Percentiles rank a stretch among this genome's conserved stretches.
Conservation (phyloP, 129 eudicot species). For the Pseudognaphalium luteoalbum region DNA sequence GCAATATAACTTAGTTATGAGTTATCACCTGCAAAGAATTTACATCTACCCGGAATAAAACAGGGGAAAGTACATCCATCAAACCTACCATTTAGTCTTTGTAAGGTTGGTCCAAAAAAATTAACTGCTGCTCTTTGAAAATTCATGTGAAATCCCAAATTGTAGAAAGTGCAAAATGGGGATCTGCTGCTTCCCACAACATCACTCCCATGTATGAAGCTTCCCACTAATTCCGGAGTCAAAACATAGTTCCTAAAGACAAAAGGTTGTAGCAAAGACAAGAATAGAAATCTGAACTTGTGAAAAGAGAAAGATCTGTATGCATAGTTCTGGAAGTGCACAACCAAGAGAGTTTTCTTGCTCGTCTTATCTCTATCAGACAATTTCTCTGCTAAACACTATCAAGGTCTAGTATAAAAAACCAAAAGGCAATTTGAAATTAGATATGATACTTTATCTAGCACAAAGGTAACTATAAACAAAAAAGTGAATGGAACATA, state of each 20-base stretch:
- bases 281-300: not conserved
- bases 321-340: not conserved
- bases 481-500: constrained; percentile 8
- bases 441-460: not conserved
- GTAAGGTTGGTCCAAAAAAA: constrained; percentile 14
- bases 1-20: not conserved
- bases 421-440: not conserved
- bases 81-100: constrained; percentile 8
- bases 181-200: constrained; percentile 64
- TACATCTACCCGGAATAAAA: not conserved
- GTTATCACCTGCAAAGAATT: not conserved
- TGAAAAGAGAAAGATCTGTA: not conserved
- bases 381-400: not conserved
- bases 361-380: not conserved
- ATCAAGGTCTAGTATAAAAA: not conserved
- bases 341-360: not conserved
- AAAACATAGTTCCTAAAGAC: not conserved
- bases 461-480: not conserved
- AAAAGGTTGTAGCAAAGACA: constrained; percentile 7
- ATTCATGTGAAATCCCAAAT: not conserved
- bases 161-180: constrained; percentile 47
- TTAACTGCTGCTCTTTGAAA: constrained; percentile 13
- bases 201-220: constrained; percentile 71
- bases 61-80: not conserved
- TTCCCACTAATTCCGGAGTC: not conserved